Base-by-base conservation (phyloP, 1,139 yeast species). In the Suhomyces panamericanus region DNA sequence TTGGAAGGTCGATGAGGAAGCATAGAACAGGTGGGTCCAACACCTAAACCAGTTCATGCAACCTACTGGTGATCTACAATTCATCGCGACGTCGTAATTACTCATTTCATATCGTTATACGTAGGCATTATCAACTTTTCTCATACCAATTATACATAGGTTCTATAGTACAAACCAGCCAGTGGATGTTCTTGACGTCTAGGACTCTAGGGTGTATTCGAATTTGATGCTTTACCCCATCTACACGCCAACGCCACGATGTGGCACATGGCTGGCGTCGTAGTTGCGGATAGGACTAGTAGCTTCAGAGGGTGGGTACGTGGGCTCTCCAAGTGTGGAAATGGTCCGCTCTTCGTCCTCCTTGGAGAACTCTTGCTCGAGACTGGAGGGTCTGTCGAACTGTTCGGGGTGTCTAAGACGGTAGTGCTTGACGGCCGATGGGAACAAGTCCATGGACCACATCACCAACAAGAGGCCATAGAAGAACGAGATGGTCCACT, bases 401-500 rank as follows among this genome's bases (percentile, higher is more conserved):
- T 45, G 43, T 8, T 56, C 53, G 6, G 60, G 58, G 40, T 58
- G 60, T 32, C 47, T 53, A 12, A 42, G 32, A 20, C 55, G 42
- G 40, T 51, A 58, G 35, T 55, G 56, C 41, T 55, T 58, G 30
- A 60, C 59, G 1, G 83, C 80, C 28, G 86, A 81, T 0, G 91
- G 87, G 58, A 77, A 76, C 55, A 90, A 75, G 60, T 91, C 97
- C 53, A 80, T 74, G 2, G 85, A 69, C 67, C 93, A 77, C 50
- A 85, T 68, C 9, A 85, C 62, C 55, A 85, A 77, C 50, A 87
- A 73, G 32, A 85, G 60, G 9, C 96, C 95, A 60, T 87, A 90
- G 82, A 88, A 85, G 66, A 84, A 91, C 7, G 91, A 83, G 38
- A 90, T 66, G 8, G 81, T 59, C 97, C 98, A 91, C 64, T 91